Evolutionary conservation across 2,329 filamentous ascomycete species (phyloP), one percentile per base, ranked within the genome.

Genomic region (Botrytis paeoniae): DNA sequence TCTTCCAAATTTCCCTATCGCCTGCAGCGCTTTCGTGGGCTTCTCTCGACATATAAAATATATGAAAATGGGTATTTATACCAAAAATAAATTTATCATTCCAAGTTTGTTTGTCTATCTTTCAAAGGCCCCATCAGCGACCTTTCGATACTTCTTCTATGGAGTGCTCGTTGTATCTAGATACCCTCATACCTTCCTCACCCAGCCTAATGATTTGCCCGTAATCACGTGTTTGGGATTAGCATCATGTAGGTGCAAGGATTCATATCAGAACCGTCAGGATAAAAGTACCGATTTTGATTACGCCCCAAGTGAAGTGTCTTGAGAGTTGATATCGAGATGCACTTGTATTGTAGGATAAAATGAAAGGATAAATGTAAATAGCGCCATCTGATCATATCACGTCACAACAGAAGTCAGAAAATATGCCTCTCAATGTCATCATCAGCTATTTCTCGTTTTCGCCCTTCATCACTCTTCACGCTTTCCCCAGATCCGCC

Each of bases 21-120:
- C 37, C n/a, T 70, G 68, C 43, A 43, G 60, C 37, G 69, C 60
- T 71, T 71, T 71, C 69, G 69, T 71, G 64, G 64, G 22, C 64
- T 22, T 29, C 64, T 68, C 64, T 57, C 48, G 9, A 68, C 64
- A 57, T 68, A 68, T 68, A 57, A 57, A 41, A 57, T 68, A 37
- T n/a, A 41, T 57, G n/a, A 7, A 54, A 35, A 68, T 22, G 48
- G 64, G 48, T 25, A 35, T 32, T 65, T 22, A 32, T 48, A 37
- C 64, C 51, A 35, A 35, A 48, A 35, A 66, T 37, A 66, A 20
- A 37, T 14, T 25, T 18, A 7, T 18, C 9, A n/a, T 14, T 25
- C 37, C 43, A 39, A n/a, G 3, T 20, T 29, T 39, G 35, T 39
- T n/a, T 29, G 37, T 54, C 22, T 51, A 54, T 66, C 35, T 66